Evolutionary conservation across 208 protist genomes (phyloP), one percentile per base, ranked within the genome.

Genomic region (Lotmaria passim): DNA sequence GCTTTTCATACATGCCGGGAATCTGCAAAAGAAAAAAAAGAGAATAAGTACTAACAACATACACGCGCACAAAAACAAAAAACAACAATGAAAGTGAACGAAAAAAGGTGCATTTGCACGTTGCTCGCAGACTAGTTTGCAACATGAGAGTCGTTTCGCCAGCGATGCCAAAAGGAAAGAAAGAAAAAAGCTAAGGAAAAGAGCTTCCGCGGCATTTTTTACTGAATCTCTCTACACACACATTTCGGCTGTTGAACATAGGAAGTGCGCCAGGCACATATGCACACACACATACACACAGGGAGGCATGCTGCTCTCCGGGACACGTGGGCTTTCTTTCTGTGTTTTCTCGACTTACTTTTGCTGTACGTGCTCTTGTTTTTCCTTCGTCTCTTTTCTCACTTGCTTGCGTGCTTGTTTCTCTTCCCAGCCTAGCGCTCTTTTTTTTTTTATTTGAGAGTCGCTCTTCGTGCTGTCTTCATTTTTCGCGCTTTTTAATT

Each of bases 1-100:
- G 53, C 33, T 59, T 41, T 21, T 28, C 53, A 59, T 59, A 59
- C 34, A 31, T 59, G 53, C 31, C 26, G 34, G 33, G 28, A 12
- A 34, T 4, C 28, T 12, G 31, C 51, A 21, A 57, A 57, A 57
- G 14, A 17, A 24, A 30, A 51, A 6, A 55, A 14, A 41, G 21
- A 57, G 11, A 31, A 26, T n/a, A 30, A 51, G n/a, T n/a, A n/a
- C n/a, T 21, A 51, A 30, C 46, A 12, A 24, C 3, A 30, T 10
- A 51, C 21, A 51, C 4, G 3, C 3, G 14, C 3, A 36, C 11
- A 3, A 41, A 57, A 21, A 11, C 1, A 39, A 23, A 57, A 57
- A 11, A 57, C 46, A 51, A 51, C 17, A 51, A 51, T 23, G 30
- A 51, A 51, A n/a, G n/a, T n/a, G n/a, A n/a, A n/a, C n/a, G n/a